A percentile compares a stretch with the other conserved stretches of the same genome.
These are phyloP conservation scores for Eutrema heterophyllum DNA, from an alignment of 345 rosid genomes.

Conservation along the genomic window DNA sequence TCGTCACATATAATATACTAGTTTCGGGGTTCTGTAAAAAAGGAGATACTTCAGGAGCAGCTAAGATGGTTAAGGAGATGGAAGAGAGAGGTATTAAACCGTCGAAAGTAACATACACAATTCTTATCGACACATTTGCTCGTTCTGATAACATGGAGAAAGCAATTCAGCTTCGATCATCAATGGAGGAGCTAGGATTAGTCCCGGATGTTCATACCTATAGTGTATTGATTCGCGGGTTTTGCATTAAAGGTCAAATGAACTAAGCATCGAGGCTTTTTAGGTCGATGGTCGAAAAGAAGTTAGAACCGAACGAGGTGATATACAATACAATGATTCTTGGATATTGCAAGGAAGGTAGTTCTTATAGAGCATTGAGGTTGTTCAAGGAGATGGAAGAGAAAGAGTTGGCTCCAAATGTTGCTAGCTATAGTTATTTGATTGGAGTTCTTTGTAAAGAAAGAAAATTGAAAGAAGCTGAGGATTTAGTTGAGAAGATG, in stretches of 20 bases:
- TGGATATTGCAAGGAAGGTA: constrained; percentile 73
- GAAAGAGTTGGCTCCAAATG: constrained; percentile 50
- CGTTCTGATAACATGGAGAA: constrained; percentile 48
- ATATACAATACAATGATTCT: constrained; percentile 64
- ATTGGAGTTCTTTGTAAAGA: constrained; percentile 63
- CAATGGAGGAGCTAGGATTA: constrained; percentile 54
- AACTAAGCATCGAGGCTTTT: constrained; percentile 57
- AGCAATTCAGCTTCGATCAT: constrained; percentile 46
- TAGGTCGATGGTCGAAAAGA: constrained; percentile 42
- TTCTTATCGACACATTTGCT: constrained; percentile 48
- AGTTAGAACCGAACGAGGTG: constrained; percentile 56
- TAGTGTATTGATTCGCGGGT: constrained; percentile 61
- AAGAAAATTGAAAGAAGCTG: constrained; percentile 58
- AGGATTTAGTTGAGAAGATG: constrained; percentile 52
- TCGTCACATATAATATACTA: constrained; percentile 55
- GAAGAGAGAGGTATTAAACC: constrained; percentile 70
- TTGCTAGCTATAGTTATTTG: constrained; percentile 54
- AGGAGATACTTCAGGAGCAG: constrained; percentile 37
- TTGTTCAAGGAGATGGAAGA: constrained; percentile 57
- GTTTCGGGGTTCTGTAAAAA: constrained; percentile 50
- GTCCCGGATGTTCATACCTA: constrained; percentile 58
- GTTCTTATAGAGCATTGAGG: constrained; percentile 59
- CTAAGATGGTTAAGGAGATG: constrained; percentile 63
- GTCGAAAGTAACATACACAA: constrained; percentile 65
- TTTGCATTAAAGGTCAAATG: constrained; percentile 69